Evolutionary conservation across 768 basidiomycete genomes (phyloP).

Genomic region (Fomitopsis serialis): DNA sequence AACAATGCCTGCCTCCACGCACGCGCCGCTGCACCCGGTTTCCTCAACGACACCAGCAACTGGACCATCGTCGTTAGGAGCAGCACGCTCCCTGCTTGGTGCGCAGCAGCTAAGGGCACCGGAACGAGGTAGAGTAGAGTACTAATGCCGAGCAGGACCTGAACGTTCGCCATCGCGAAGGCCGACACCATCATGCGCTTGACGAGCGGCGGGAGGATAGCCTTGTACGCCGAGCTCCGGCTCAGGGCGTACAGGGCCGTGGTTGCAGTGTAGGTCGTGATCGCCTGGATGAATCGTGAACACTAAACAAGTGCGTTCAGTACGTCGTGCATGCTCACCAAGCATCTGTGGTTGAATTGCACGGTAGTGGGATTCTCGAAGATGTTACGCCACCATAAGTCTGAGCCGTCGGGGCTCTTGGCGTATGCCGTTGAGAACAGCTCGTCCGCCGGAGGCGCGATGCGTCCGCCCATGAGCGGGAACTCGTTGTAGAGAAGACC

Average conservation of each 20-base stretch:
- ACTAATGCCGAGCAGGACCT: constrained; percentile 70
- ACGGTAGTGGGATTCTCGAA: constrained; percentile 98
- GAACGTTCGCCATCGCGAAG: constrained; percentile 79
- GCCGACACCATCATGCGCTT: constrained; percentile 48
- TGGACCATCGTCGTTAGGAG: constrained; percentile 82
- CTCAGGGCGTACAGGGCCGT: constrained; percentile 58
- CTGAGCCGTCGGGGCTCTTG: constrained; percentile 58
- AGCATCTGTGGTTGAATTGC: constrained; percentile 92
- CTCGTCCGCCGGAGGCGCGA: constrained; percentile 79
- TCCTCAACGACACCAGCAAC: constrained; percentile 62
- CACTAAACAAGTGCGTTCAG: background rate
- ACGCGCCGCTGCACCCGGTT: constrained; percentile 61
- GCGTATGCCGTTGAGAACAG: constrained; percentile 77
- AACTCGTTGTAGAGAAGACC: constrained; percentile 98
- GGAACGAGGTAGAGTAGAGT: constrained; percentile 93
- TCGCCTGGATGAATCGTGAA: constrained; percentile 47
- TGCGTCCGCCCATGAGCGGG: constrained; percentile 87
- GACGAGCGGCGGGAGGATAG: constrained; percentile 56
- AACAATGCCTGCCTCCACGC: constrained; percentile 44
- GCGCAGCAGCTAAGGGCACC: constrained; percentile 83
- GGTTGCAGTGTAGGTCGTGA: constrained; percentile 73
- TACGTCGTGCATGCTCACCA: constrained; percentile 46
- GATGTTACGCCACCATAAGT: constrained; percentile 93
- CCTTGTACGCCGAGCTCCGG: constrained; percentile 40
- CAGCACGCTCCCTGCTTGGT: constrained; percentile 92